phyloP scores from a whole-genome alignment of 306 rosid species.

The Argentina anserina region DNA sequence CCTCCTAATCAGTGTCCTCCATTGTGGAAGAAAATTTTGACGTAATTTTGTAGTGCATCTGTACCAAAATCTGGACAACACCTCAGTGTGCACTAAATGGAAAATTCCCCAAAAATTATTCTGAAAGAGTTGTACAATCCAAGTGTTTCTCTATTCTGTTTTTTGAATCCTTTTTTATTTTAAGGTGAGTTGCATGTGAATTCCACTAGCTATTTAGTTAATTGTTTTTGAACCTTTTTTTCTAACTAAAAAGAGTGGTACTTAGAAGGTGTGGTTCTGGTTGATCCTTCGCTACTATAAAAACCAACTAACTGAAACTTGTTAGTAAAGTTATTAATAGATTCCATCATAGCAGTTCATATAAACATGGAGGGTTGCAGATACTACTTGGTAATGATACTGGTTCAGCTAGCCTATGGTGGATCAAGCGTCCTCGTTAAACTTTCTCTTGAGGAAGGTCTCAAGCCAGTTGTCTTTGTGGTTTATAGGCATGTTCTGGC shows the following conservation, averaged over 20 bases:
- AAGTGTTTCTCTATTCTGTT: not conserved
- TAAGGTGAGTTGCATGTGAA: not conserved
- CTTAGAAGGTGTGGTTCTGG: slow-evolving; percentile 1
- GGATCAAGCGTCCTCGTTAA: slow-evolving; percentile 25
- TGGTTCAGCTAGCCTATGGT: slow-evolving; percentile 19
- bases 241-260: not conserved
- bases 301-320: not conserved
- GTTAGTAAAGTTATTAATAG: not conserved
- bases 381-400: slow-evolving; percentile 21
- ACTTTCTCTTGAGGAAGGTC: slow-evolving; percentile 25
- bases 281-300: not conserved
- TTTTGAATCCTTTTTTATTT: not conserved
- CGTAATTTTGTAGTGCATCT: not conserved
- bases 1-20: not conserved
- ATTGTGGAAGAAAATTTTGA: not conserved
- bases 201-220: slow-evolving; percentile 1
- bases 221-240: not conserved
- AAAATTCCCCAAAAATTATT: not conserved
- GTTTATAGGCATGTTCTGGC: slow-evolving; percentile 33
- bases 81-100: not conserved
- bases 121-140: not conserved
- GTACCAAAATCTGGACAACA: slow-evolving; percentile 1
- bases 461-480: slow-evolving; percentile 31
- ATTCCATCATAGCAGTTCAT: not conserved
- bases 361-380: slow-evolving; percentile 17